Conservation (phyloP, 225 moss, liverwort and hornwort species). For the Sphagnum contortum region DNA sequence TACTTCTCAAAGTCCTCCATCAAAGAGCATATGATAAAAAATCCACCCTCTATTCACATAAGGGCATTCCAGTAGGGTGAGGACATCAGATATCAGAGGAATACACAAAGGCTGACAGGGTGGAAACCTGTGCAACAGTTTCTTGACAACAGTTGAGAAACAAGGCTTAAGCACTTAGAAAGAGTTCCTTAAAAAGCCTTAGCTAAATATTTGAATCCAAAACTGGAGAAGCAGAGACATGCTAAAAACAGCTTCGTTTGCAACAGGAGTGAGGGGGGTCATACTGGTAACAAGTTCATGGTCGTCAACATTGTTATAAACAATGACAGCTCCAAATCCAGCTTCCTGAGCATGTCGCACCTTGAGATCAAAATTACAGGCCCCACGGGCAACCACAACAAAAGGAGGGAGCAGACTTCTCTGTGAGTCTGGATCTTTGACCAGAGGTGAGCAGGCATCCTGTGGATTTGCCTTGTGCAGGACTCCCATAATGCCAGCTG, state of each 20-base stretch:
- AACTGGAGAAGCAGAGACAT: too few species aligned
- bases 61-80: too few species aligned
- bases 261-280: neutral
- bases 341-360: slow-evolving; percentile 56
- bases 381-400: slow-evolving; percentile 39
- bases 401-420: slow-evolving; percentile 27
- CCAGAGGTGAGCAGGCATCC: slow-evolving; percentile 36
- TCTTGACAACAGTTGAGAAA: too few species aligned
- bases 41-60: too few species aligned
- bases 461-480: slow-evolving; percentile 33
- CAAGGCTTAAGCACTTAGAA: too few species aligned
- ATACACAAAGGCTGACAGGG: neutral
- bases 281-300: slow-evolving; percentile 48
- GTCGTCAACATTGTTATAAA: slow-evolving; percentile 41
- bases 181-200: too few species aligned
- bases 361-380: slow-evolving; percentile 41
- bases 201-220: too few species aligned
- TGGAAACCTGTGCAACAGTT: too few species aligned
- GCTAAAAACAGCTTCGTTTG: too few species aligned
- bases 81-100: neutral
- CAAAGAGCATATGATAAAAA: too few species aligned
- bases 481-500: slow-evolving; percentile 38
- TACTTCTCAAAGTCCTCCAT: too few species aligned
- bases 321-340: slow-evolving; percentile 42
- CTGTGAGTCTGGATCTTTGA: slow-evolving; percentile 20